Evolutionary conservation across 768 basidiomycete species (phyloP).

Genomic region (Serendipita sp.): DNA sequence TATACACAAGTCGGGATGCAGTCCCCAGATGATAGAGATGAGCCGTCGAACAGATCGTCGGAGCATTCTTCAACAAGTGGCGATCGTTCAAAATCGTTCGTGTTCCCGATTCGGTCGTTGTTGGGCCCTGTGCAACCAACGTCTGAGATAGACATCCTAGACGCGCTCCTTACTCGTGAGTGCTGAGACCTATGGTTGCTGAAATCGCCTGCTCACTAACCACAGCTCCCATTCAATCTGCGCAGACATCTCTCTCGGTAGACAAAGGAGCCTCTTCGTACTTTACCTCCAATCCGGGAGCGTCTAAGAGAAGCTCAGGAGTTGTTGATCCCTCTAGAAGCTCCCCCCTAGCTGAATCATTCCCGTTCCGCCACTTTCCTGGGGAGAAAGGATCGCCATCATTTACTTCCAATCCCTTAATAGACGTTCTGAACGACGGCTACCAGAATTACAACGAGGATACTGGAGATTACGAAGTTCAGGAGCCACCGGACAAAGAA

Average conservation of each 20-base stretch:
- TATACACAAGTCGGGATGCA: not conserved
- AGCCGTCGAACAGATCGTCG: not conserved
- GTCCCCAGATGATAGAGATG: not conserved
- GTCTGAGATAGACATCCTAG: not conserved
- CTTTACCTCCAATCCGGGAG: not conserved
- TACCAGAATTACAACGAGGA: not conserved
- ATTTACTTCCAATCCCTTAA: not conserved
- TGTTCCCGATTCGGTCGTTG: conserved; percentile 24
- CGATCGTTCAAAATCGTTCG: conserved; percentile 13
- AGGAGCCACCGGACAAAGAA: conserved; percentile 11
- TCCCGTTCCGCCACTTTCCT: conserved; percentile 9
- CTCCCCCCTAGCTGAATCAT: not conserved
- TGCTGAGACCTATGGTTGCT: not conserved
- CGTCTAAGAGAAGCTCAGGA: not conserved
- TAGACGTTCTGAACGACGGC: too few relatives aligned
- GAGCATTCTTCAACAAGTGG: not conserved
- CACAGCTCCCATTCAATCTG: not conserved
- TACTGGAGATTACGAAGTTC: not conserved
- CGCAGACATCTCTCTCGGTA: not conserved
- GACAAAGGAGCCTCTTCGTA: not conserved
- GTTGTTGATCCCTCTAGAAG: not conserved
- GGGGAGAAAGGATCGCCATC: conserved; percentile 1
- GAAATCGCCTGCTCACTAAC: not conserved
- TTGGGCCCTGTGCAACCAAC: conserved; percentile 18
- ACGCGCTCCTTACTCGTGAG: conserved; percentile 3